These are phyloP conservation scores for Lactarius evosmus DNA, from an alignment of 768 basidiomycete species.

Conservation along the genomic window DNA sequence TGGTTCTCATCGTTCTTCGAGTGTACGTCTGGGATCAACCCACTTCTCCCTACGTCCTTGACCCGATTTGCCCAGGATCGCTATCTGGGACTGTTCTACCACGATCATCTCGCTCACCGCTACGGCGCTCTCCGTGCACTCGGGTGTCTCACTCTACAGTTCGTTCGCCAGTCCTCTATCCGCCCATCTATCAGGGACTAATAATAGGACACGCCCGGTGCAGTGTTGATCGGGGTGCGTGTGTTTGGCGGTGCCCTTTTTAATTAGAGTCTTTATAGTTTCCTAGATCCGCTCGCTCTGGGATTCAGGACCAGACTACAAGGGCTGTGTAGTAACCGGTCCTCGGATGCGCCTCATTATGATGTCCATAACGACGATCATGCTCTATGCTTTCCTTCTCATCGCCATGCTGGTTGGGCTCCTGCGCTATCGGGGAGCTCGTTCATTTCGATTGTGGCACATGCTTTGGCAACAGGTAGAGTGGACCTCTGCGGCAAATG, in stretches of 20 bases:
- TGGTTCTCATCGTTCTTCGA: conserved; percentile 14
- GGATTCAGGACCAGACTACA: conserved; percentile 7
- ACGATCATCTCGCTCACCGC: background rate
- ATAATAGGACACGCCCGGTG: background rate
- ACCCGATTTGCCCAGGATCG: conserved; percentile 2
- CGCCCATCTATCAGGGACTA: background rate
- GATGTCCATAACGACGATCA: conserved; percentile 12
- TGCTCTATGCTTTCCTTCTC: conserved; percentile 11
- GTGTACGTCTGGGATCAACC: conserved; percentile 4
- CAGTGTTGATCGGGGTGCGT: conserved; percentile 16
- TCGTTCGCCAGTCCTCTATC: background rate
- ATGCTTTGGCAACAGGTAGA: conserved; percentile 16
- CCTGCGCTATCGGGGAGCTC: background rate
- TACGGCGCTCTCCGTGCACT: background rate
- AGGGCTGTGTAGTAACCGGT: background rate
- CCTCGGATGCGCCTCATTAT: background rate
- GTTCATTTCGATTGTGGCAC: conserved; percentile 11
- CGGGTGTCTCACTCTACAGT: conserved; percentile 1
- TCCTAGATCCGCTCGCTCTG: conserved; percentile 10
- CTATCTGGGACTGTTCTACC: conserved; percentile 7
- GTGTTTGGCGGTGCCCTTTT: background rate
- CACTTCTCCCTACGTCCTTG: background rate
- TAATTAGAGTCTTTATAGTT: background rate
- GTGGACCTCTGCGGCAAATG: too few species aligned
- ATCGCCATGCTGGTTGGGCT: conserved; percentile 10